A percentile compares a stretch with the other conserved stretches of the same genome.
Conservation (phyloP, 768 basidiomycete species). For the Boletus edulis region DNA sequence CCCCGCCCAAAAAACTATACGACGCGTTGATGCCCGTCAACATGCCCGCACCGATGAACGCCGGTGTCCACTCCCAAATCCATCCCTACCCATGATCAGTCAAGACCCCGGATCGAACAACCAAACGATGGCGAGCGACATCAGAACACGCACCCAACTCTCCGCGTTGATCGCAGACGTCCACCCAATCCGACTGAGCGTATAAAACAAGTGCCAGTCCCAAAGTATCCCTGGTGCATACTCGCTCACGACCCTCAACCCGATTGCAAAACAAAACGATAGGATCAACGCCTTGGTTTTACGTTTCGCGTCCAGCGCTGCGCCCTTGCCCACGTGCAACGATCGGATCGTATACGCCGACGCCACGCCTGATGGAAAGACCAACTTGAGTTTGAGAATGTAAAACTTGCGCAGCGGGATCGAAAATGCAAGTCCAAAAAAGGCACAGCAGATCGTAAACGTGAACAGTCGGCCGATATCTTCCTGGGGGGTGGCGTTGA, state of each 20-base stretch:
- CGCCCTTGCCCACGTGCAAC: constrained; percentile 49
- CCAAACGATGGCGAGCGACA: neutral
- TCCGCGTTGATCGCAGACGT: constrained; percentile 57
- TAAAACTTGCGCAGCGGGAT: constrained; percentile 61
- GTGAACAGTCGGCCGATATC: constrained; percentile 59
- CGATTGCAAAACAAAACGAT: constrained; percentile 46
- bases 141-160: constrained; percentile 44
- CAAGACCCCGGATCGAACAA: neutral
- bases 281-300: constrained; percentile 52
- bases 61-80: constrained; percentile 40
- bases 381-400: constrained; percentile 59
- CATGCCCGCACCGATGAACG: constrained; percentile 61
- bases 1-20: constrained; percentile 48
- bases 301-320: constrained; percentile 50
- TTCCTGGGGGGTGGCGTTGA: constrained; percentile 42
- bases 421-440: constrained; percentile 67
- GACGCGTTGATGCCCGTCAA: constrained; percentile 54
- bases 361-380: constrained; percentile 65
- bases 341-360: constrained; percentile 66
- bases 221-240: constrained; percentile 61
- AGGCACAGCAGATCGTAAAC: constrained; percentile 50
- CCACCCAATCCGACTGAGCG: constrained; percentile 56
- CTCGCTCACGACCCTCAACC: constrained; percentile 51
- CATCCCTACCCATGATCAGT: constrained; percentile 23
- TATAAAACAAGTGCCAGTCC: constrained; percentile 68